These are phyloP conservation scores for Pholiota microspora DNA, from an alignment of 768 basidiomycete species.

Conservation along the genomic window DNA sequence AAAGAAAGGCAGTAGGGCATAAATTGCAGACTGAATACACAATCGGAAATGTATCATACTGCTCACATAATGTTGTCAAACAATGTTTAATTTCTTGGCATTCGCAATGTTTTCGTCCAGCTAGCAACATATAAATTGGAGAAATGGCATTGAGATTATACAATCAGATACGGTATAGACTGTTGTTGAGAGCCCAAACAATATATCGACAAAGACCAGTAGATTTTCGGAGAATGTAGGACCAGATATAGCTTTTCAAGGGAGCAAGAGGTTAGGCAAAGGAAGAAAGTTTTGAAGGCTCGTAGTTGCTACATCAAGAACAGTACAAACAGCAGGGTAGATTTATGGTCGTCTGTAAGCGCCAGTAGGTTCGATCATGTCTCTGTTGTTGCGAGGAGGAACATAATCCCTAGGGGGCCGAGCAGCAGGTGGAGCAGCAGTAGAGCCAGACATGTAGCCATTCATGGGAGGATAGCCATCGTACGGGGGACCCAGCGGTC, in stretches of 20 bases:
- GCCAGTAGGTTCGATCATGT: slow-evolving; percentile 37
- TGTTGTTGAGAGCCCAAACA: neutral
- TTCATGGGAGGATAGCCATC: slow-evolving; percentile 51
- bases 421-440: slow-evolving; percentile 36
- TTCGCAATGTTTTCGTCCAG: neutral
- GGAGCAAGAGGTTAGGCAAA: neutral
- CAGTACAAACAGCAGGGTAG: slow-evolving; percentile 2
- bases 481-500: slow-evolving; percentile 47
- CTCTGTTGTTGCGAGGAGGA: slow-evolving; percentile 44
- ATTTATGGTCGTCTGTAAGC: slow-evolving; percentile 40
- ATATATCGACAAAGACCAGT: slow-evolving; percentile 10
- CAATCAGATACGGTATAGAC: neutral
- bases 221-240: slow-evolving; percentile 13
- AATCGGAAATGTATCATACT: neutral
- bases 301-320: slow-evolving; percentile 1
- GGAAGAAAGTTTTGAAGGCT: slow-evolving; percentile 9
- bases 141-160: neutral
- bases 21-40: neutral
- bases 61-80: neutral
- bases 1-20: slow-evolving; percentile 41
- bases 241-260: slow-evolving; percentile 7
- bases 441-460: slow-evolving; percentile 40
- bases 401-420: slow-evolving; percentile 44
- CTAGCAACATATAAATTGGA: neutral
- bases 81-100: neutral